Evolutionary conservation across 768 basidiomycete genomes (phyloP), one percentile per base, ranked within the genome.

Genomic region (Phallus indusiatus): DNA sequence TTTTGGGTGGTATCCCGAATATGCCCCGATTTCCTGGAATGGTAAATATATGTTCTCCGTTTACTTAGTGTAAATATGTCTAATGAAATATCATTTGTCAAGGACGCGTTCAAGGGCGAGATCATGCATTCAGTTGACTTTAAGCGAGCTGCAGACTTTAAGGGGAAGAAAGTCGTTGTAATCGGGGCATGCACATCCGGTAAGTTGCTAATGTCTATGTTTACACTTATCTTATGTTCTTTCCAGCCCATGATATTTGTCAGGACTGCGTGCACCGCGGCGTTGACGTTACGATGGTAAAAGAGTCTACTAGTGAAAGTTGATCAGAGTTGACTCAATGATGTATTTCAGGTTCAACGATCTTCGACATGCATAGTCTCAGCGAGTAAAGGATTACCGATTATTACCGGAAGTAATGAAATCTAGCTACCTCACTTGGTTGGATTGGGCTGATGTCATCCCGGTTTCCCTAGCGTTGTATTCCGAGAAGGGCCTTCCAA

Each of bases 161-260:
- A 67, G 1, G 87, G 84, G 14, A 88, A 88, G 71, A 88, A 83
- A 65, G 85, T 87, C 0, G 74, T 83, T 3, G 80, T 90, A 1
- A 70, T 89, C 4, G 86, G 87, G 1, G 76, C 85, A 14, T 81
- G 81, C 53, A 85, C 83, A 14, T 85, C 81, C 1, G 77, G 78
- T 76, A 60, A 18, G 61, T 51, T 42, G n/a, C 42, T 3, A 42
- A 14, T 14, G n/a, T 42, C n/a, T n/a, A 42, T n/a, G 12, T 42
- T 34, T 48, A 18, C 6, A 50, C 28, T 28, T 28, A 28, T 42
- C 42, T 42, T 35, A 24, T 24, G 63, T 4, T 58, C 35, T 49
- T 0, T 58, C 2, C 28, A 67, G 78, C 78, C 0, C 79, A 81
- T 61, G 80, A 81, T 53, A 76, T 82, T 46, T 75, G 76, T 8